A percentile compares a stretch with the other conserved stretches of the same genome.
Conservation (phyloP, 139 green algal genomes). For the Asterochloris sp. region DNA sequence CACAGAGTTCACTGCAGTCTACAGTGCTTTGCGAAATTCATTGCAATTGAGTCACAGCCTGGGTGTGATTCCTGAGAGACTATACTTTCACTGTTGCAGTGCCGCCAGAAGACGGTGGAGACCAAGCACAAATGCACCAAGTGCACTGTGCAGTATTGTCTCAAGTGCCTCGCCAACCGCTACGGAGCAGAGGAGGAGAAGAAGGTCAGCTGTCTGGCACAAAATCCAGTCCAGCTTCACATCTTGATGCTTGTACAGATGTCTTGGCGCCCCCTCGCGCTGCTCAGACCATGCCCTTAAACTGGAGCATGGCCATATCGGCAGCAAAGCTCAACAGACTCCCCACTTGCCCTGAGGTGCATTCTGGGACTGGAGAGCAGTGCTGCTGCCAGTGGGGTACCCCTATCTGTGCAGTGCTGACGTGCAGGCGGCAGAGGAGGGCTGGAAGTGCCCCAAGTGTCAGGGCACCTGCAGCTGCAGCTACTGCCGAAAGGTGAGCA, state of each 20-base stretch:
- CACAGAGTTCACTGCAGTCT: not conserved
- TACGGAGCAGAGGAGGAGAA: conserved; percentile 39
- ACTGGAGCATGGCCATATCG: no score
- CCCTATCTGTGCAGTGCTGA: no score
- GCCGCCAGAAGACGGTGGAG: conserved; percentile 59
- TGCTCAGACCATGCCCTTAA: no score
- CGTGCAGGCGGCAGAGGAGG: no score
- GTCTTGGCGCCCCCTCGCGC: no score
- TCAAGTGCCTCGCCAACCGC: conserved; percentile 49
- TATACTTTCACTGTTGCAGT: conserved; percentile 24
- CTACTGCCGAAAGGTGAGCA: conserved; percentile 53
- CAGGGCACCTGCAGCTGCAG: conserved; percentile 50
- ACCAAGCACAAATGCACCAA: conserved; percentile 47
- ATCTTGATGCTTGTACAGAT: no score
- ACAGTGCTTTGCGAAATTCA: not conserved
- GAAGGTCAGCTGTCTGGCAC: conserved; percentile 3
- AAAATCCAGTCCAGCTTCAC: no score
- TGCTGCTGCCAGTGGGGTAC: no score
- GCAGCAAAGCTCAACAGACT: no score
- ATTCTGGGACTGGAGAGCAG: no score
- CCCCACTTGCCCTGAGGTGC: no score
- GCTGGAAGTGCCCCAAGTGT: conserved; percentile 52
- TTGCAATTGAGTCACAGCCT: not conserved
- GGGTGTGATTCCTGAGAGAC: no score
- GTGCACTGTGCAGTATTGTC: conserved; percentile 54